These are phyloP conservation scores for Lavandula angustifolia DNA, from an alignment of 257 asterid species.

Conservation along the genomic window DNA sequence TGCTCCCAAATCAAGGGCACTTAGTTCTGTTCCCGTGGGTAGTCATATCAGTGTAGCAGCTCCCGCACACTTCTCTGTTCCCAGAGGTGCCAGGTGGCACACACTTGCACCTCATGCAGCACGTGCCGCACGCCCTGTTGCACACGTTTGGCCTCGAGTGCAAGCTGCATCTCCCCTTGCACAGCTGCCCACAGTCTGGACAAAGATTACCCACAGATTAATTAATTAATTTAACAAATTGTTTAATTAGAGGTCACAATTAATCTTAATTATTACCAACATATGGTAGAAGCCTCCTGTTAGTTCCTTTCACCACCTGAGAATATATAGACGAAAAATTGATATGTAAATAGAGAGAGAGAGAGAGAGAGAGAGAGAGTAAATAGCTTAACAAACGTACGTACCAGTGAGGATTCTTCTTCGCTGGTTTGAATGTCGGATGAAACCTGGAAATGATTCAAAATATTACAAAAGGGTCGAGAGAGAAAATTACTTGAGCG, in stretches of 20 bases:
- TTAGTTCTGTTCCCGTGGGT: constrained; percentile 68
- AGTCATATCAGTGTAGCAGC: constrained; percentile 76
- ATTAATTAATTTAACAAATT: neutral
- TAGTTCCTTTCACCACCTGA: constrained; percentile 61
- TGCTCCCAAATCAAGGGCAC: constrained; percentile 73
- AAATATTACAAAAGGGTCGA: neutral
- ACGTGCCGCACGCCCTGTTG: constrained; percentile 76
- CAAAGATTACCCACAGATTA: too few species aligned
- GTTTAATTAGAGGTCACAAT: too few species aligned
- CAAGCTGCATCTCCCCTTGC: constrained; percentile 56
- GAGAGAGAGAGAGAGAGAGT: neutral
- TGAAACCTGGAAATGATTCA: constrained; percentile 46
- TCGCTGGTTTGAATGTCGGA: constrained; percentile 49
- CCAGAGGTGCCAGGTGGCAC: constrained; percentile 90
- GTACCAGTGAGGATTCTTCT: constrained; percentile 40
- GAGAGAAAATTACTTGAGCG: neutral
- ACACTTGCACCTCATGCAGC: constrained; percentile 81
- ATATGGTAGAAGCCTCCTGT: constrained; percentile 54
- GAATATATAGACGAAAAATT: neutral
- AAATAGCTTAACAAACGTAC: too few species aligned
- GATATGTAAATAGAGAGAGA: neutral
- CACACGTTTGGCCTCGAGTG: constrained; percentile 75
- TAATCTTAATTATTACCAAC: constrained; percentile 35
- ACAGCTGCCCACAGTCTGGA: constrained; percentile 60
- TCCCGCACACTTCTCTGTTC: constrained; percentile 64